Evolutionary conservation across 805 yeast species (phyloP), one percentile per base, ranked within the genome.

Genomic region (Candida xiaguanensis): DNA sequence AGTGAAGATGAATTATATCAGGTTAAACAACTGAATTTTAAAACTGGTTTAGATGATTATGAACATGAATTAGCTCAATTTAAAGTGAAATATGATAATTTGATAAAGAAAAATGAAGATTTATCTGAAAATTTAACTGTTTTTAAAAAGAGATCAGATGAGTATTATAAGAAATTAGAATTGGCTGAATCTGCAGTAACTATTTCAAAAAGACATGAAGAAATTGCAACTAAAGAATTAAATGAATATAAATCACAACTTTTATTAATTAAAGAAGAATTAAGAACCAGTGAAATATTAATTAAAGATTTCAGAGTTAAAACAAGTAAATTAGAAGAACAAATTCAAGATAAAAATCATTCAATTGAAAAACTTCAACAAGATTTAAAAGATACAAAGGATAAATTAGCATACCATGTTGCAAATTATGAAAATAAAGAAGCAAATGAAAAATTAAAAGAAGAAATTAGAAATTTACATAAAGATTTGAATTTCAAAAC

Each of bases 101-200:
- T 82, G 12, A 69, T 67, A 28, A 55, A 68, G n/a, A 81, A 78
- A 50, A 80, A 78, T 47, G 51, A 55, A 2, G 82, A 86, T 22
- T 61, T 87, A 22, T 55, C 67, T 1, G 70, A 74, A 27, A 72
- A 76, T 22, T 63, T 82, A 15, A 77, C 75, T 27, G 64, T 83
- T 23, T 88, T 85, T 59, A 82, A 80, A 52, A 60, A 68, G 13
- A 74, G 95, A 44, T 79, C 95, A 24, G 90, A 85, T 25, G 84
- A 81, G 44, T 84, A 86, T 55, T 78, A 74, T 49, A 69, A 71
- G 41, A 85, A 85, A 51, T 66, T 89, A 18, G 95, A 88, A 51
- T 74, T 77, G 36, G 90, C 93, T 2, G 96, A 90, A 53, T 70
- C 80, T 35, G 84, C 86, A 4, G 77, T 84, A 2, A 67, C 74